These are phyloP conservation scores for Neonectria faginata DNA, from an alignment of 2,329 filamentous ascomycete genomes.

Conservation along the genomic window DNA sequence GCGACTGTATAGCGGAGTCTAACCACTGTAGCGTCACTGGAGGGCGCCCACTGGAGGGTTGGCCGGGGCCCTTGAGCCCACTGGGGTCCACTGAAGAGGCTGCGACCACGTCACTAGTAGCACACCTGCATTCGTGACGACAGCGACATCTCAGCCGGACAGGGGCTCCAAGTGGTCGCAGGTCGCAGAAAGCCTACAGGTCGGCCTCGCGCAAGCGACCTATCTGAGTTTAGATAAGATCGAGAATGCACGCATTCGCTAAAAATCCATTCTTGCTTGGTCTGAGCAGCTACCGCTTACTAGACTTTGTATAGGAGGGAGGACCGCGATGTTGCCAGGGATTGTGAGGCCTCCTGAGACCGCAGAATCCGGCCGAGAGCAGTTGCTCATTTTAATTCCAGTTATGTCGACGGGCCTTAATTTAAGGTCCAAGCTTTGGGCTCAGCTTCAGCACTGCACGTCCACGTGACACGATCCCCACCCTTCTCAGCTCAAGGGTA, in stretches of 20 bases:
- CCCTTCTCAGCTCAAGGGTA: constrained; percentile 1
- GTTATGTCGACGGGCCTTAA: background rate
- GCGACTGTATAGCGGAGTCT: constrained; percentile 31
- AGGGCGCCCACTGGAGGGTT: constrained; percentile 19
- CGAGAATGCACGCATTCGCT: background rate
- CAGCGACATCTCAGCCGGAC: constrained; percentile 26
- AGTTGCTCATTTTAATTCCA: constrained; percentile 1
- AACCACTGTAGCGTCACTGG: constrained; percentile 28
- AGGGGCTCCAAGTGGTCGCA: constrained; percentile 24
- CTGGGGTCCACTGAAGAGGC: constrained; percentile 17
- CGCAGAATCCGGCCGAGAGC: constrained; percentile 16
- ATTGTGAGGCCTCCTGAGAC: constrained; percentile 26
- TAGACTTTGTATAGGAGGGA: background rate
- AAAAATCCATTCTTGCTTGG: background rate
- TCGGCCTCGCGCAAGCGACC: background rate
- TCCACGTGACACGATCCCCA: constrained; percentile 10
- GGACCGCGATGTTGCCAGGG: background rate
- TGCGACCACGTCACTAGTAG: constrained; percentile 20
- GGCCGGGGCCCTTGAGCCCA: constrained; percentile 8
- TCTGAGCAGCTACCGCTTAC: background rate
- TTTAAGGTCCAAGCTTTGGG: constrained; percentile 5
- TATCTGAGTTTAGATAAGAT: background rate
- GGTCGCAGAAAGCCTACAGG: background rate
- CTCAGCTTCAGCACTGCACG: too few relatives aligned
- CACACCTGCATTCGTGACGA: background rate